Conservation (phyloP, 805 yeast species). For the Candida awuae region DNA sequence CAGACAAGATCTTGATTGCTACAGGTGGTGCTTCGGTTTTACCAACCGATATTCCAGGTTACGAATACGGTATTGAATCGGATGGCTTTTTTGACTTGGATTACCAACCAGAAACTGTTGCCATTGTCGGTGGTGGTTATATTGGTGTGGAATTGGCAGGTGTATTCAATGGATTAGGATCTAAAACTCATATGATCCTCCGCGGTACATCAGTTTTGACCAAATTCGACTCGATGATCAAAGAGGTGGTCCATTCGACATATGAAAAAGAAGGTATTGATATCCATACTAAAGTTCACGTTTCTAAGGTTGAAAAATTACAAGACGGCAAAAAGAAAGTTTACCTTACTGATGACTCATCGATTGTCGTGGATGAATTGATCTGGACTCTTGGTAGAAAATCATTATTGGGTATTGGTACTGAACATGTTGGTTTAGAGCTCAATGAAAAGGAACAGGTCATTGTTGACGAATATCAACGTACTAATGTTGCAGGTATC, state of each 20-base stretch:
- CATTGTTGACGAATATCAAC: constrained; percentile 81
- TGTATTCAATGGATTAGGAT: constrained; percentile 79
- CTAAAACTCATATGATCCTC: constrained; percentile 79
- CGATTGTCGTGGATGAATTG: constrained; percentile 65
- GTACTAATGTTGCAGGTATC: constrained; percentile 61
- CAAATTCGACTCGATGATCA: constrained; percentile 76
- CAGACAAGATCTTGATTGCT: constrained; percentile 80
- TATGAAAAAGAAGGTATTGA: constrained; percentile 77
- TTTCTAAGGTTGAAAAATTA: constrained; percentile 39
- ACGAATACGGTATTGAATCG: constrained; percentile 75
- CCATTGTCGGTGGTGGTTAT: constrained; percentile 96
- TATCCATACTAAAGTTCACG: constrained; percentile 61
- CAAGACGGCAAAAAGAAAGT: constrained; percentile 44
- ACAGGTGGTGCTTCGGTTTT: constrained; percentile 83
- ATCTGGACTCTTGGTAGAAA: constrained; percentile 94
- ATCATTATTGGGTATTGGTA: constrained; percentile 64
- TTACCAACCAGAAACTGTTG: constrained; percentile 83
- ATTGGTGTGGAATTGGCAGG: constrained; percentile 96
- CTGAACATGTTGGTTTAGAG: constrained; percentile 69
- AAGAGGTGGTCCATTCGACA: constrained; percentile 67
- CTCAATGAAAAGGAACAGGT: constrained; percentile 54
- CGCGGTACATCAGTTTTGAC: constrained; percentile 90
- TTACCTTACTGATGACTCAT: constrained; percentile 33
- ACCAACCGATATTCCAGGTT: constrained; percentile 69
- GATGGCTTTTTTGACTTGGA: constrained; percentile 85